These are phyloP conservation scores for Erodium maritimum DNA, from an alignment of 345 rosid genomes.

Conservation along the genomic window DNA sequence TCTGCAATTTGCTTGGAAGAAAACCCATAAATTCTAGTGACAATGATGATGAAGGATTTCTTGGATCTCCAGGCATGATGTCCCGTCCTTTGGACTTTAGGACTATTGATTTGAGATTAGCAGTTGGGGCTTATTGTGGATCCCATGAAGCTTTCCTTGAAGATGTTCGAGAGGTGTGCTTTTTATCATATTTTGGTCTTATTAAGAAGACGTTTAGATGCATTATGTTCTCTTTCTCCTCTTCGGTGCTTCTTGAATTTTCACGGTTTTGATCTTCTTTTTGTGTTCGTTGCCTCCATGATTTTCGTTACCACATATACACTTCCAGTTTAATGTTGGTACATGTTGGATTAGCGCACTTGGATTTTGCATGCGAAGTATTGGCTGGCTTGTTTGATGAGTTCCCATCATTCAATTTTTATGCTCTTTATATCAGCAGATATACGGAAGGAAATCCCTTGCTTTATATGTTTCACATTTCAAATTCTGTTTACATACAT, in stretches of 20 bases:
- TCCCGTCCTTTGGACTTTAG: conserved; percentile 92
- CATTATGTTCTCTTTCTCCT: too few relatives aligned
- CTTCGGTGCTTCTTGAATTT: too few relatives aligned
- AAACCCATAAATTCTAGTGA: conserved; percentile 54
- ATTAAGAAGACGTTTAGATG: too few relatives aligned
- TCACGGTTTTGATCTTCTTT: too few relatives aligned
- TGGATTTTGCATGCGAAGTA: neutral
- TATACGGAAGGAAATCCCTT: too few relatives aligned
- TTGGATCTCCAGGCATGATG: conserved; percentile 94
- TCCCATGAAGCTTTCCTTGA: conserved; percentile 86
- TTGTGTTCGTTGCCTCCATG: too few relatives aligned
- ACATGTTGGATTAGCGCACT: neutral
- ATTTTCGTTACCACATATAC: too few relatives aligned
- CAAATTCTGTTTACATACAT: too few relatives aligned
- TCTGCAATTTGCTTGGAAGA: conserved; percentile 83
- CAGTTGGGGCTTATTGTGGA: conserved; percentile 74
- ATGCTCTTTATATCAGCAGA: too few relatives aligned
- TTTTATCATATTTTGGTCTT: neutral
- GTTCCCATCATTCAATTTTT: neutral
- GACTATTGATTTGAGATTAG: conserved; percentile 92
- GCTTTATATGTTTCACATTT: too few relatives aligned
- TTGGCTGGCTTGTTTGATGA: neutral
- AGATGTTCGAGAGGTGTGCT: conserved; percentile 84
- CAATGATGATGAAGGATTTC: conserved; percentile 91
- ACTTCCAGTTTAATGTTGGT: neutral